Conservation (phyloP, 768 basidiomycete genomes). For the Lyophyllum decastes region DNA sequence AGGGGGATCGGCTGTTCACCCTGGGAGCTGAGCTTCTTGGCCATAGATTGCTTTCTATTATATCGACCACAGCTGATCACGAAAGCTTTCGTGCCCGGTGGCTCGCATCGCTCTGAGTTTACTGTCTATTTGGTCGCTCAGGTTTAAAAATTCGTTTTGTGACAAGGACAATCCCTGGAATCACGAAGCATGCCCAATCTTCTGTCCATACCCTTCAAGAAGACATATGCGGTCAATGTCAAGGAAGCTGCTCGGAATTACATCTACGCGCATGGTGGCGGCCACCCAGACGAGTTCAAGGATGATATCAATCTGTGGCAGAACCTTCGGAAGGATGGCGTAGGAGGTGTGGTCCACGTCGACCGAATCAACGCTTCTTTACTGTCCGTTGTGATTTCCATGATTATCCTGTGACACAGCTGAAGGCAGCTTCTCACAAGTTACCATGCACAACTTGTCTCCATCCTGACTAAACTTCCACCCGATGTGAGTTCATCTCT, state of each 20-base stretch:
- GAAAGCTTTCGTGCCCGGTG: background rate
- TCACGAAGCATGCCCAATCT: slow-evolving; percentile 68
- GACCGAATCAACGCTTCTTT: slow-evolving; percentile 53
- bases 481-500: slow-evolving; percentile 52
- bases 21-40: background rate
- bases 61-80: background rate
- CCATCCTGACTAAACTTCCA: slow-evolving; percentile 83
- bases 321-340: slow-evolving; percentile 56
- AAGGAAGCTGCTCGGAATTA: slow-evolving; percentile 60
- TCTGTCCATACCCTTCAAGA: slow-evolving; percentile 74
- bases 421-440: slow-evolving; percentile 39
- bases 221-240: slow-evolving; percentile 57
- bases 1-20: background rate
- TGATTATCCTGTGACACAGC: background rate
- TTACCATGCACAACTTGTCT: slow-evolving; percentile 89
- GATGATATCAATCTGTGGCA: slow-evolving; percentile 77
- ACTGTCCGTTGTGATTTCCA: slow-evolving; percentile 48
- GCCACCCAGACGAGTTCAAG: slow-evolving; percentile 84
- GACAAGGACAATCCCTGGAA: background rate
- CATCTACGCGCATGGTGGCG: slow-evolving; percentile 65
- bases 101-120: background rate
- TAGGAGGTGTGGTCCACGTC: slow-evolving; percentile 53
- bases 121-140: background rate
- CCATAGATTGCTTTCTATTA: background rate
- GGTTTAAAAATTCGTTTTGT: background rate